Evolutionary conservation across 306 rosid genomes (phyloP).

Genomic region (Fragaria iinumae): DNA sequence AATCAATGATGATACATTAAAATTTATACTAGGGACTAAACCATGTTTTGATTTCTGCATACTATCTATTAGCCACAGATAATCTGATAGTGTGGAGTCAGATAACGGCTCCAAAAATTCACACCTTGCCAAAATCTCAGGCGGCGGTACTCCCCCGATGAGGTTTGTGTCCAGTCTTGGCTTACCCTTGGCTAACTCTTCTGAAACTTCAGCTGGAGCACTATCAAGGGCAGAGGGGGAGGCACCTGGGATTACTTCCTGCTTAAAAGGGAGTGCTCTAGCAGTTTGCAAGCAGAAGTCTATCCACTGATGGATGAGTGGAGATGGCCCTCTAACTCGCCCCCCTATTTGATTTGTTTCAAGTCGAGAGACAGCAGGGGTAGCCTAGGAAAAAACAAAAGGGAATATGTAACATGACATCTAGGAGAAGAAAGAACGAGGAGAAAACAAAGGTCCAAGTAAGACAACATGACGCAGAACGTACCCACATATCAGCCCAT

Average conservation of each 20-base stretch:
- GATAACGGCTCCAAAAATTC: constrained; percentile 86
- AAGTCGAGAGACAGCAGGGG: constrained; percentile 67
- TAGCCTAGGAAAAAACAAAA: constrained; percentile 50
- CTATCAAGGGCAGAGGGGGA: constrained; percentile 60
- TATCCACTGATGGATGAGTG: constrained; percentile 81
- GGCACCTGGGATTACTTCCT: constrained; percentile 87
- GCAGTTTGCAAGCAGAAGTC: constrained; percentile 93
- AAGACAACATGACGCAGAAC: constrained; percentile 9
- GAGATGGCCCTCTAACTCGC: constrained; percentile 83
- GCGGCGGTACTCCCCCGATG: constrained; percentile 70
- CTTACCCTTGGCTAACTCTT: constrained; percentile 59
- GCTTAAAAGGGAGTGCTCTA: constrained; percentile 78
- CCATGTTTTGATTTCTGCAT: constrained; percentile 47
- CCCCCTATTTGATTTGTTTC: constrained; percentile 68
- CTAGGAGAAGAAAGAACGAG: not conserved
- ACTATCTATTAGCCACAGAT: constrained; percentile 55
- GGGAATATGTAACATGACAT: constrained; percentile 2
- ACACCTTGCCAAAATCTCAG: constrained; percentile 57
- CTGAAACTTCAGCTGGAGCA: constrained; percentile 32
- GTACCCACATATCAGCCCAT: constrained; percentile 96
- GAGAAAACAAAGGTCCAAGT: constrained; percentile 9
- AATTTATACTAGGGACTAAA: constrained; percentile 33
- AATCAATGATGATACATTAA: constrained; percentile 31
- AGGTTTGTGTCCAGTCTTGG: constrained; percentile 81
- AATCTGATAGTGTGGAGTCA: constrained; percentile 51